Evolutionary conservation across 225 moss, liverwort and hornwort genomes (phyloP).

Genomic region (Pseudoscleropodium purum): DNA sequence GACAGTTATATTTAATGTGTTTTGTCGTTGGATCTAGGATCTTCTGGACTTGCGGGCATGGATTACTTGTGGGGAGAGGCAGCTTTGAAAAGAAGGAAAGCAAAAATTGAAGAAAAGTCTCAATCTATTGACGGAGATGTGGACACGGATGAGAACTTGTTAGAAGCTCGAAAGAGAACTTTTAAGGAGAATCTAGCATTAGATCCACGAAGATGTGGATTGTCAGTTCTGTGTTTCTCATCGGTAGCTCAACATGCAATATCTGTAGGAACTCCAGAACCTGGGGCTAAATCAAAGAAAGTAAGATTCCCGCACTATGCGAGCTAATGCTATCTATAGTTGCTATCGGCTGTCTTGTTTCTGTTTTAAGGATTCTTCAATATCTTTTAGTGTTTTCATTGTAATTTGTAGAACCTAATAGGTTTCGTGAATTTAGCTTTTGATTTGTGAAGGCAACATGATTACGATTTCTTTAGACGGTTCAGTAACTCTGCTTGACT

Average conservation of each 20-base stretch:
- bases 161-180: slow-evolving; percentile 56
- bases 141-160: slow-evolving; percentile 16
- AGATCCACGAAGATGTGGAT: slow-evolving; percentile 87
- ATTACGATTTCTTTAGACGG: not conserved
- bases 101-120: slow-evolving; percentile 19
- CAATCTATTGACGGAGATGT: slow-evolving; percentile 20
- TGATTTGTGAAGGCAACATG: not conserved
- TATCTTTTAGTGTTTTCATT: not conserved
- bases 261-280: slow-evolving; percentile 9
- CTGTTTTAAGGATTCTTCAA: not conserved
- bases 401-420: not conserved
- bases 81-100: slow-evolving; percentile 63
- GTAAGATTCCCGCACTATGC: not conserved
- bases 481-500: not conserved
- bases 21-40: slow-evolving; percentile 14
- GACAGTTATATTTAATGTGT: not conserved
- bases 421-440: not conserved
- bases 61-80: slow-evolving; percentile 98
- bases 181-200: slow-evolving; percentile 71
- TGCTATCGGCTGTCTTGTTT: not conserved
- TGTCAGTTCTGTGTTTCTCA: slow-evolving; percentile 72
- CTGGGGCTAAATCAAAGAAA: slow-evolving; percentile 3
- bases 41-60: slow-evolving; percentile 55
- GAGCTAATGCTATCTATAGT: not conserved
- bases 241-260: slow-evolving; percentile 5